phyloP scores from a whole-genome alignment of 371 early-diverging fungal species.

The Syncephalis fuscata region DNA sequence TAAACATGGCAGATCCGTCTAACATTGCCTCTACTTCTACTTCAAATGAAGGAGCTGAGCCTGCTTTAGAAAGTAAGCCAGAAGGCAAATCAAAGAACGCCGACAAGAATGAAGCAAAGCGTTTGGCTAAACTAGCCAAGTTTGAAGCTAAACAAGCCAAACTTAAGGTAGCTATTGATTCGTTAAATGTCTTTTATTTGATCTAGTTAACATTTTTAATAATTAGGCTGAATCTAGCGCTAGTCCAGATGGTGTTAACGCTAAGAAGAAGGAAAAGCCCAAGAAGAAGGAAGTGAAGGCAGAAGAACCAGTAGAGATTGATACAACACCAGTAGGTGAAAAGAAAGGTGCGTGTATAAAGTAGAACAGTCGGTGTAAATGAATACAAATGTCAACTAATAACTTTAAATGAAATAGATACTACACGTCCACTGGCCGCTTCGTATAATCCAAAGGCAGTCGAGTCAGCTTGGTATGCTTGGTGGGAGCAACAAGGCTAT shows the following conservation, averaged over 20 bases:
- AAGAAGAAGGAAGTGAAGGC: slow-evolving; percentile 44
- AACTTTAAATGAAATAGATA: slow-evolving; percentile 29
- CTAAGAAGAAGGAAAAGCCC: background rate
- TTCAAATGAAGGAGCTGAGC: too few relatives aligned
- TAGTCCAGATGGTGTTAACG: too few relatives aligned
- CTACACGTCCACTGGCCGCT: slow-evolving; percentile 61
- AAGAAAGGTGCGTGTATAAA: slow-evolving; percentile 50
- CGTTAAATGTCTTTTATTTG: too few relatives aligned
- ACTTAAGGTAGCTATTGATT: slow-evolving; percentile 16
- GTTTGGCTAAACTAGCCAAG: slow-evolving; percentile 84
- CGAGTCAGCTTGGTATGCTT: slow-evolving; percentile 92
- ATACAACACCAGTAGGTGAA: slow-evolving; percentile 75
- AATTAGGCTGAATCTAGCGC: background rate
- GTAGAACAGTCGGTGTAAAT: background rate
- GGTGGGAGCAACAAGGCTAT: slow-evolving; percentile 83
- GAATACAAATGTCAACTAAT: too few relatives aligned
- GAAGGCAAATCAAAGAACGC: slow-evolving; percentile 32
- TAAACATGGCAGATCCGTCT: too few relatives aligned
- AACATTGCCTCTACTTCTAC: too few relatives aligned
- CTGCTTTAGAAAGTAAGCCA: background rate
- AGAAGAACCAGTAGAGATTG: slow-evolving; percentile 39
- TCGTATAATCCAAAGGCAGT: slow-evolving; percentile 87
- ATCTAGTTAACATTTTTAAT: background rate
- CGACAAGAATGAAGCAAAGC: slow-evolving; percentile 82
- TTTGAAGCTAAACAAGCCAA: slow-evolving; percentile 80